Conservation (phyloP, 192 early-diverging fungal species). For the Podila minutissima region DNA sequence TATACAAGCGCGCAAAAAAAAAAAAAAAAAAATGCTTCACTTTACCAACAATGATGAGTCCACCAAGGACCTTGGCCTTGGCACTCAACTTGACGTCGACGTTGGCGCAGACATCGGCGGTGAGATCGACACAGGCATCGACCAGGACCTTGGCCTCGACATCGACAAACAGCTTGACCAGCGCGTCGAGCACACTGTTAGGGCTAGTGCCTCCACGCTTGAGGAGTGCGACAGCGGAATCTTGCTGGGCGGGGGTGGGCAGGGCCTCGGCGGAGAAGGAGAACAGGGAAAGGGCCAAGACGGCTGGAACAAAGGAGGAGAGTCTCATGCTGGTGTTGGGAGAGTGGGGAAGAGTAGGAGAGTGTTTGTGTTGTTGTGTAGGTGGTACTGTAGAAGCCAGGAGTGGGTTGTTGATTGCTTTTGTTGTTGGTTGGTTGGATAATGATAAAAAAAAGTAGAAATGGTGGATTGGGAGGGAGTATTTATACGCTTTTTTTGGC, state of each 20-base stretch:
- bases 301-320: conserved; percentile 28
- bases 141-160: conserved; percentile 9
- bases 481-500: background rate
- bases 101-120: conserved; percentile 23
- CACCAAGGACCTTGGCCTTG: conserved; percentile 16
- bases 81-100: conserved; percentile 22
- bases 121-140: conserved; percentile 23
- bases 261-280: conserved; percentile 36
- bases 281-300: conserved; percentile 37
- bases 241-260: conserved; percentile 7
- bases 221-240: conserved; percentile 14
- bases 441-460: conserved; percentile 15
- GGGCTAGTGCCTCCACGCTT: conserved; percentile 19
- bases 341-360: background rate
- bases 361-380: background rate
- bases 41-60: background rate
- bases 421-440: conserved; percentile 8
- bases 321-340: conserved; percentile 26
- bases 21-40: too few relatives aligned
- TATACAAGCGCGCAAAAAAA: too few relatives aligned
- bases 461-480: background rate
- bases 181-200: conserved; percentile 2
- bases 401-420: background rate
- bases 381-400: conserved; percentile 21
- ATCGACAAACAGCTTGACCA: conserved; percentile 28